Base-by-base conservation (phyloP, 2,329 filamentous ascomycete genomes). In the Dendryphion nanum region DNA sequence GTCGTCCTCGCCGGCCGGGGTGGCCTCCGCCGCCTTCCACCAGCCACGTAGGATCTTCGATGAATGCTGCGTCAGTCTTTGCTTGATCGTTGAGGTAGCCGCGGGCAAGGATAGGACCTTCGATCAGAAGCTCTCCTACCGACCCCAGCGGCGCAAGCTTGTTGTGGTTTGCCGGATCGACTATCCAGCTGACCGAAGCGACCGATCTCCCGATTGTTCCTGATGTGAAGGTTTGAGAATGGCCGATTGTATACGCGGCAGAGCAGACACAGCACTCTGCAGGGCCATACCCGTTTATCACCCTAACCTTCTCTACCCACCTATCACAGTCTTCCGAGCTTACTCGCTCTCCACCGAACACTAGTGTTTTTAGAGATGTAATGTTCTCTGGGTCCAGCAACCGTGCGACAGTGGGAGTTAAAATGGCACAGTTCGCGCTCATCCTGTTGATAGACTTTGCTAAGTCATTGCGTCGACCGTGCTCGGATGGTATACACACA, bases 401-500 rank as follows among this genome's bases (percentile, higher is more conserved):
- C 12, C 16, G 18, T 12, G 18, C 16, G 7, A 33, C 18, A 33
- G 31, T 19, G 12, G 31, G 31, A 6, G 31, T 33, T 7, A 33
- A 16, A 15, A 30, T 13, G 12, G 29, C 29, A 10, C 29, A 30
- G 4, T 30, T 30, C 8, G 16, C 16, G 10, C 16, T 8, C 29
- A 30, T 13, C 10, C 10, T 30, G 2, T 16, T 10, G 15, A 16
- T 16, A 13, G 16, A 10, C 10, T 30, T 15, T 10, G 30, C 37
- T 8, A 23, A 15, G 24, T 73, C 63, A 47, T 76, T 73, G 44
- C 75, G 64, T 4, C 73, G 64, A 30, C 71, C 69, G 32, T 72
- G 64, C 14, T 77, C 73, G 0, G 73, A 74, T 1, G 75, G 72
- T 5, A 77, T 71, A 51, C 72, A 75, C 17, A 76, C 59, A 34